A percentile compares a stretch with the other conserved stretches of the same genome.
phyloP scores from a whole-genome alignment of 73 alveolate genomes.

The Tetrahymena elliotti region DNA sequence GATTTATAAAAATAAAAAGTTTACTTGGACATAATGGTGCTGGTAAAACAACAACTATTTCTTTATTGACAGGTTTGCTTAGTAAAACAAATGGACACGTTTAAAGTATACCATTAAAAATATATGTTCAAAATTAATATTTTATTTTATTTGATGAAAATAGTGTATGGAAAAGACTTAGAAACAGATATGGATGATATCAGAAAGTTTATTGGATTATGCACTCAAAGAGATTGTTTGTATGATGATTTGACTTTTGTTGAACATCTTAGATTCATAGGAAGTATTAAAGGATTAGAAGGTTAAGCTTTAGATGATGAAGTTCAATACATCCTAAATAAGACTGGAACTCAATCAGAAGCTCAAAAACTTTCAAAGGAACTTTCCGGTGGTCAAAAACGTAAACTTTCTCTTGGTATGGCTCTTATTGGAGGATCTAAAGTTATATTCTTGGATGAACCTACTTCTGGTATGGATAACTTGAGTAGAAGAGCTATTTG shows the following conservation, averaged over 20 bases:
- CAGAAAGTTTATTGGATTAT: conserved; percentile 58
- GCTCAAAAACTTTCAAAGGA: conserved; percentile 24
- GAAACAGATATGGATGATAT: conserved; percentile 15
- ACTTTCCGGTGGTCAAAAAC: conserved; percentile 64
- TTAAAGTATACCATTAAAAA: neutral
- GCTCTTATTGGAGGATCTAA: conserved; percentile 58
- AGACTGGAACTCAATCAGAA: conserved; percentile 49
- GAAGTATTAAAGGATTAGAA: conserved; percentile 49
- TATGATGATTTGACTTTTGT: conserved; percentile 59
- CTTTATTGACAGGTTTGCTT: conserved; percentile 41
- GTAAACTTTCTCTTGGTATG: conserved; percentile 68
- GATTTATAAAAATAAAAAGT: neutral
- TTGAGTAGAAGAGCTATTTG: conserved; percentile 55
- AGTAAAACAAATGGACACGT: conserved; percentile 50
- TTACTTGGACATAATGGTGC: conserved; percentile 60
- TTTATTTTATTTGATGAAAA: neutral
- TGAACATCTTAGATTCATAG: conserved; percentile 58
- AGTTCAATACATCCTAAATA: conserved; percentile 40
- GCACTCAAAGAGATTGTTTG: conserved; percentile 55
- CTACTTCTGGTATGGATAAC: conserved; percentile 72
- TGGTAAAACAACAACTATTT: conserved; percentile 50
- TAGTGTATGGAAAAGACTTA: conserved; percentile 31
- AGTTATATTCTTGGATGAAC: conserved; percentile 68
- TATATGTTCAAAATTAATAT: neutral
- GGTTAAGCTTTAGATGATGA: conserved; percentile 6